These are phyloP conservation scores for Linnemannia hyalina DNA, from an alignment of 192 early-diverging fungal species.

Conservation along the genomic window DNA sequence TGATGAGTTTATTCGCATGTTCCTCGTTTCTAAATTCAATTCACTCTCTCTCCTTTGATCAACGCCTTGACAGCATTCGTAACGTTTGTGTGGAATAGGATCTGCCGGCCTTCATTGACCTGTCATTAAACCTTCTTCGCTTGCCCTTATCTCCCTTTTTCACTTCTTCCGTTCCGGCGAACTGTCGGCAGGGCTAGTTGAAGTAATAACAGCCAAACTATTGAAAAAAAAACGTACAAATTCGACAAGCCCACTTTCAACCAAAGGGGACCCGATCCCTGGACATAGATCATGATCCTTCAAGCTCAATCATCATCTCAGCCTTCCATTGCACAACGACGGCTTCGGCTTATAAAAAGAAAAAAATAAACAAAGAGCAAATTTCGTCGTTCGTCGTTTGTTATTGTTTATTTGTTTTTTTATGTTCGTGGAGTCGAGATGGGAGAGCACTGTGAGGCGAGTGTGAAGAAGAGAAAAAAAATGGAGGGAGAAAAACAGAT, in stretches of 20 bases:
- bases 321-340: too few relatives aligned
- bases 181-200: too few relatives aligned
- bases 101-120: too few relatives aligned
- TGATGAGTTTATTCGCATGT: background rate
- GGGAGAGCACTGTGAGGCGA: too few relatives aligned
- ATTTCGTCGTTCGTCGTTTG: background rate
- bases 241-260: background rate
- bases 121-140: too few relatives aligned
- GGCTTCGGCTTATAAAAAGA: too few relatives aligned
- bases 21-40: background rate
- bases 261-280: background rate
- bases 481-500: conserved; percentile 3
- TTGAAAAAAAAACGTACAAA: background rate
- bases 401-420: background rate
- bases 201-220: background rate
- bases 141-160: too few relatives aligned
- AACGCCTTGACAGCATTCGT: background rate
- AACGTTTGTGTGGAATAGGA: too few relatives aligned
- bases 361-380: conserved; percentile 4
- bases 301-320: too few relatives aligned
- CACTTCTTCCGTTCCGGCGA: too few relatives aligned
- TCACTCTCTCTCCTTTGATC: background rate
- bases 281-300: background rate
- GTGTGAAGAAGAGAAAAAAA: too few relatives aligned
- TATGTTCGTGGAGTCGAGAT: background rate